Base-by-base conservation (phyloP, 176 grass and related monocot species). In the Musa beccarii region DNA sequence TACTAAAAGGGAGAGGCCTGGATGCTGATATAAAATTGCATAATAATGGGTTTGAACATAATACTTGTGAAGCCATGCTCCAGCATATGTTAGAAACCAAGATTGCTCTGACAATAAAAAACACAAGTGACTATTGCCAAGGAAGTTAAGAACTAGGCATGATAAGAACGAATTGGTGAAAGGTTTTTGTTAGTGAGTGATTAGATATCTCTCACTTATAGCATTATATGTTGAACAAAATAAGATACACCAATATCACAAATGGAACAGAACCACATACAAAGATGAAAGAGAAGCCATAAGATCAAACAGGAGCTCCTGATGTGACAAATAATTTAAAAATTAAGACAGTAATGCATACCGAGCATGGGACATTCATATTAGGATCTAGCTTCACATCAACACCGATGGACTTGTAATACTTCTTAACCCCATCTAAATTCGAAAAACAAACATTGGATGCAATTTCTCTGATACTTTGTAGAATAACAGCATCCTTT, bases 291-390 rank as follows among this genome's bases (percentile, higher is more conserved):
- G 12, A 16, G 16, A 49, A 69, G 20, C 14, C 24, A 69, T 8
- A 49, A 51, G 22, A 23, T 23, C 1, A 13, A 20, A 24, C 2
- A 74, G 11, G 11, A 51, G 17, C 2, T 56, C 12, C 2, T 51
- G 28, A 51, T 23, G 25, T 21, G 11, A 43, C 34, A 43, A 43
- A 43, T 3, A 5, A 26, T 24, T 51, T 63, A 14, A 64, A 24
- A 65, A 63, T 34, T 21, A 64, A 65, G 52, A 65, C 20, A 49
- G 13, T 29, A 24, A 12, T 75, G 89, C 90, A 86, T 90, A 97
- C 93, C 26, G 90, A 83, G 71, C 93, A 97, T 76, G 93, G 93
- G 51, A 93, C 74, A 87, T 83, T 89, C 93, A 97, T 97, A 51
- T 89, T 85, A 49, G 93, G 87, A 77, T 97, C 87, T 81, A 97